phyloP scores from a whole-genome alignment of 371 early-diverging fungal species.

The Nematocida parisii region DNA sequence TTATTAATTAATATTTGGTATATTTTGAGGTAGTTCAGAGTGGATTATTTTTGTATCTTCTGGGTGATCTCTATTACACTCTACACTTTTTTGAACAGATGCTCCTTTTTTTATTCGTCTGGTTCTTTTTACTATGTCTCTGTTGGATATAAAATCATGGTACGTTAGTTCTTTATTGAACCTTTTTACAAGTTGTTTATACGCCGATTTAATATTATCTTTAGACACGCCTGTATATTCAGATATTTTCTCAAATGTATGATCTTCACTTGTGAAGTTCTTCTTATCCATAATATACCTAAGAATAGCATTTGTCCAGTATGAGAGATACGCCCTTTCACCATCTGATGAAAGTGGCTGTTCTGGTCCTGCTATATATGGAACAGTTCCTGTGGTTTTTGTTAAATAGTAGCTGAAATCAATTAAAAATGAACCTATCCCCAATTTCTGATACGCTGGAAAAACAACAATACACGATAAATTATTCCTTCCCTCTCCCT shows the following conservation, averaged over 20 bases:
- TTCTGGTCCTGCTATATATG: conserved; percentile 65
- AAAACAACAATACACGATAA: conserved; percentile 68
- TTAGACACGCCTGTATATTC: conserved; percentile 50
- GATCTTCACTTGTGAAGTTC: not conserved
- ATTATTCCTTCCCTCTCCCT: conserved; percentile 54
- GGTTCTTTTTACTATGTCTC: conserved; percentile 51
- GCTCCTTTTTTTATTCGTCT: conserved; percentile 6
- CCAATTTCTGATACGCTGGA: conserved; percentile 61
- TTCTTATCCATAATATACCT: conserved; percentile 10
- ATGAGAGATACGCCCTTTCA: conserved; percentile 54
- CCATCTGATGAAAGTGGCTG: conserved; percentile 65
- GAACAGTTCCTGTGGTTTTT: not conserved
- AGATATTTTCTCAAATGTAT: conserved; percentile 55
- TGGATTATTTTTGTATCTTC: not conserved
- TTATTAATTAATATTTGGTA: too few relatives aligned
- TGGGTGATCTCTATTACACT: not conserved
- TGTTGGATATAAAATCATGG: conserved; percentile 9
- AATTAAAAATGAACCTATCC: conserved; percentile 65
- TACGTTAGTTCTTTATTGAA: conserved; percentile 7
- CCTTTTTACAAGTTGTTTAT: conserved; percentile 14
- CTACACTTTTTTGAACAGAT: not conserved
- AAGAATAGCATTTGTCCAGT: conserved; percentile 65
- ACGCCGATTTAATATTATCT: conserved; percentile 31
- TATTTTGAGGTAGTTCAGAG: too few relatives aligned
- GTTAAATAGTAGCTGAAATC: conserved; percentile 65